Percentiles rank a stretch among this genome's conserved stretches.
Conservation (phyloP, 2,329 filamentous ascomycete genomes). For the Penicillium verrucosum region DNA sequence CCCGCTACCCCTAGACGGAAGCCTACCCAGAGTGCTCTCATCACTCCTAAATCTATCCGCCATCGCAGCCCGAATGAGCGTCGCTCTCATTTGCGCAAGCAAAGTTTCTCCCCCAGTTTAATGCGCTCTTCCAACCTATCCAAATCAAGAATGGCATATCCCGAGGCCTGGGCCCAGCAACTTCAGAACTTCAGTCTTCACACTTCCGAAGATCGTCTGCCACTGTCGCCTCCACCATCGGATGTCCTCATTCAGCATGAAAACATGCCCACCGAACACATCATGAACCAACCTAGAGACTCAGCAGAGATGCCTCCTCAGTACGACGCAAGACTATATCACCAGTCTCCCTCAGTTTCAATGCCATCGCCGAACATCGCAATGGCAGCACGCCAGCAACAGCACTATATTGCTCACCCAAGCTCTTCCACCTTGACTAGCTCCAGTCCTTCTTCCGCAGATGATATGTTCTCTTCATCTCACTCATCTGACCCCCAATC, state of each 20-base stretch:
- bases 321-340: constrained; percentile 34
- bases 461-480: constrained; percentile 40
- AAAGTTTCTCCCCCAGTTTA: constrained; percentile 51
- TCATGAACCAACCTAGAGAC: constrained; percentile 31
- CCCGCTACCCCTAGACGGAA: constrained; percentile 38
- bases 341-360: constrained; percentile 33
- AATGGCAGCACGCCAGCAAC: constrained; percentile 31
- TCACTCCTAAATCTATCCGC: constrained; percentile 39
- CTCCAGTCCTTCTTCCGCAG: constrained; percentile 37
- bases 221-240: constrained; percentile 47
- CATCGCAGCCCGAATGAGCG: constrained; percentile 43
- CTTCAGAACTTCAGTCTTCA: constrained; percentile 54
- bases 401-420: constrained; percentile 33
- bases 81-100: constrained; percentile 40
- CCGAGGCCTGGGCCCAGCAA: constrained; percentile 52
- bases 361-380: constrained; percentile 33
- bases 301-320: constrained; percentile 32
- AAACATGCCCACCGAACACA: constrained; percentile 32
- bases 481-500: constrained; percentile 40
- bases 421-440: constrained; percentile 30
- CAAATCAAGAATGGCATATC: constrained; percentile 42
- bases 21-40: constrained; percentile 34
- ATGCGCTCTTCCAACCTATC: constrained; percentile 53
- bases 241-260: constrained; percentile 42
- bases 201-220: constrained; percentile 41